Evolutionary conservation across 139 green algal genomes (phyloP).

Genomic region (Limnomonas spitsbergensis): DNA sequence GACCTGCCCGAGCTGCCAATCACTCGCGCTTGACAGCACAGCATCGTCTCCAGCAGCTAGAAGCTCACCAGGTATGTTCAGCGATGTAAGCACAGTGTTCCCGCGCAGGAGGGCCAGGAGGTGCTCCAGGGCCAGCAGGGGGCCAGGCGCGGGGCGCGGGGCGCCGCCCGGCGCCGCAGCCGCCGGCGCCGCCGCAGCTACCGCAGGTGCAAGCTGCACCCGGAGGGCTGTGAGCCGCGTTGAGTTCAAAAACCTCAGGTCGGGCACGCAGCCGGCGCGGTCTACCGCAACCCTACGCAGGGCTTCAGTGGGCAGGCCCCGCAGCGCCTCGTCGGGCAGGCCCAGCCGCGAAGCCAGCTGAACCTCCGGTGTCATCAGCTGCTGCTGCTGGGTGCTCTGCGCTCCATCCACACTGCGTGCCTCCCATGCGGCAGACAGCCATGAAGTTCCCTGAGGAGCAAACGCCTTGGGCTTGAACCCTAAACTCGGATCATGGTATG

Average conservation of each 20-base stretch:
- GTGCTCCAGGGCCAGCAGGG: constrained; percentile 12
- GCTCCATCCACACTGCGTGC: not conserved
- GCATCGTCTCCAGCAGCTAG: no score
- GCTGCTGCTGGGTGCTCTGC: not conserved
- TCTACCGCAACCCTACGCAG: constrained; percentile 19
- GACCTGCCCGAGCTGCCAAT: no score
- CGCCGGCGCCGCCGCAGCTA: not conserved
- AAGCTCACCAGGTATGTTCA: constrained; percentile 31
- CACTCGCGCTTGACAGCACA: no score
- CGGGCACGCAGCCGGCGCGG: constrained; percentile 9
- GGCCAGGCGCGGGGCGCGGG: not conserved
- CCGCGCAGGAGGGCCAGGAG: constrained; percentile 18
- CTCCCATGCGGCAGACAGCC: constrained; percentile 4
- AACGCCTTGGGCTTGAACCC: no score
- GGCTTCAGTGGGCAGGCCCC: constrained; percentile 17
- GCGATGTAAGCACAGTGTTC: constrained; percentile 34
- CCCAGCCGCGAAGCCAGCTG: constrained; percentile 22
- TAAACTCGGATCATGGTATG: no score
- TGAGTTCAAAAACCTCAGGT: constrained; percentile 26
- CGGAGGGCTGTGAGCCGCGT: not conserved
- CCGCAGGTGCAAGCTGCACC: not conserved
- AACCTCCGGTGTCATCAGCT: no score
- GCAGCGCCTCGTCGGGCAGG: constrained; percentile 18
- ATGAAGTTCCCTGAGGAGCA: not conserved
- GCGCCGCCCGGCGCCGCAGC: no score